phyloP scores from a whole-genome alignment of 2,329 filamentous ascomycete species.

The Huntiella savannae region DNA sequence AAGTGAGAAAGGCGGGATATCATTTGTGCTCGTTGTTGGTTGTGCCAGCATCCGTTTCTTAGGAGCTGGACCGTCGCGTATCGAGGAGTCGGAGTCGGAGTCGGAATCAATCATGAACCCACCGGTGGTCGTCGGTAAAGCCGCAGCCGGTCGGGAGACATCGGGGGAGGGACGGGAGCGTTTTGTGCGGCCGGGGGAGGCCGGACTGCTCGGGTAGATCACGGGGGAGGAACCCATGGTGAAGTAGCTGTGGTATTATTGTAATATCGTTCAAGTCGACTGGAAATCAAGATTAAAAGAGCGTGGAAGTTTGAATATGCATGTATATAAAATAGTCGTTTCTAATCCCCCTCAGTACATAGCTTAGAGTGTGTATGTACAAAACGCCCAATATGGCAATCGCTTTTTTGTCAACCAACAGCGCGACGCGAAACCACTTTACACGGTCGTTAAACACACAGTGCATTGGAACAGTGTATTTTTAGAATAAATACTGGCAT shows the following conservation, averaged over 20 bases:
- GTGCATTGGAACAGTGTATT: too few relatives aligned
- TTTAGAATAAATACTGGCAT: too few relatives aligned
- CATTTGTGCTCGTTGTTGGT: neutral
- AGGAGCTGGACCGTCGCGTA: neutral
- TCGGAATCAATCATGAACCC: conserved; percentile 12
- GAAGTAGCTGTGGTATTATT: neutral
- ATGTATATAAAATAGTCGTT: too few relatives aligned
- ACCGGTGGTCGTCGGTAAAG: conserved; percentile 2
- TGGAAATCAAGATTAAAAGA: neutral
- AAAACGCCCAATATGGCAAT: too few relatives aligned
- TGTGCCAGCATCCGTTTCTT: conserved; percentile 9
- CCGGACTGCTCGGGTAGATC: conserved; percentile 11
- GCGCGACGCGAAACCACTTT: too few relatives aligned
- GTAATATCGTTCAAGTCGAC: neutral
- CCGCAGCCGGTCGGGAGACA: neutral
- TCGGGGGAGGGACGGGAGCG: conserved; percentile 10
- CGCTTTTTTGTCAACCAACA: too few relatives aligned
- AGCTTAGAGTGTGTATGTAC: too few relatives aligned
- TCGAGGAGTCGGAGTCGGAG: conserved; percentile 8
- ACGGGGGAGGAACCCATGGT: conserved; percentile 10
- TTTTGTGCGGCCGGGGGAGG: conserved; percentile 9
- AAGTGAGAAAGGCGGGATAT: too few relatives aligned
- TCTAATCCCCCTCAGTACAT: too few relatives aligned
- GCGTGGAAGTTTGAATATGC: neutral
- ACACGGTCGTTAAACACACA: too few relatives aligned